Conservation (phyloP, 768 basidiomycete genomes). For the Leccinum olivaceopallidum region DNA sequence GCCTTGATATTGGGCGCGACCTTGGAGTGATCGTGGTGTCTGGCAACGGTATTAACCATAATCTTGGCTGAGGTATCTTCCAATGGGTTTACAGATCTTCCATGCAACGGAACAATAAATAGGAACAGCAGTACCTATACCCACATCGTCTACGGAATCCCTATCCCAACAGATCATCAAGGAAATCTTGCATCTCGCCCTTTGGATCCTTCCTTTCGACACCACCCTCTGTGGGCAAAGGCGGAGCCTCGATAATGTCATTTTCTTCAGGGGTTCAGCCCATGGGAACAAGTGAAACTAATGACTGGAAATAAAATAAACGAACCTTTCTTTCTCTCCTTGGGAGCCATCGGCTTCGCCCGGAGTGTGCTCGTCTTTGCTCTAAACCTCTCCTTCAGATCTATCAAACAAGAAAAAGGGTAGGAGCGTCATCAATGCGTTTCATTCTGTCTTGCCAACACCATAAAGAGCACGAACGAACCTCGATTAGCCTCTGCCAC, state of each 20-base stretch:
- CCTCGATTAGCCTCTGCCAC: conserved; percentile 78
- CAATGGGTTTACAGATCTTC: neutral
- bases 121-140: neutral
- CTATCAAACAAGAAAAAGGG: conserved; percentile 31
- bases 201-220: conserved; percentile 42
- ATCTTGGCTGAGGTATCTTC: neutral
- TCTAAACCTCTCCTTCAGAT: conserved; percentile 58
- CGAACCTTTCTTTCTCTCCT: conserved; percentile 41
- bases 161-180: conserved; percentile 63
- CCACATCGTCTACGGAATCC: neutral
- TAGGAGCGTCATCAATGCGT: neutral
- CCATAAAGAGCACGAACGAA: conserved; percentile 28
- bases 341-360: conserved; percentile 35
- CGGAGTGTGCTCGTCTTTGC: conserved; percentile 53
- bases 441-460: neutral
- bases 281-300: neutral
- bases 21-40: neutral
- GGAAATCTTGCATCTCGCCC: conserved; percentile 66
- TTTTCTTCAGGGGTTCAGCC: conserved; percentile 29
- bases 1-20: neutral
- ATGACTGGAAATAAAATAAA: neutral
- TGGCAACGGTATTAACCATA: neutral
- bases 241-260: conserved; percentile 48
- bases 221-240: conserved; percentile 42
- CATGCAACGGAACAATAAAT: neutral